Evolutionary conservation across 2,329 filamentous ascomycete species (phyloP).

Genomic region (Alternaria postmessia): DNA sequence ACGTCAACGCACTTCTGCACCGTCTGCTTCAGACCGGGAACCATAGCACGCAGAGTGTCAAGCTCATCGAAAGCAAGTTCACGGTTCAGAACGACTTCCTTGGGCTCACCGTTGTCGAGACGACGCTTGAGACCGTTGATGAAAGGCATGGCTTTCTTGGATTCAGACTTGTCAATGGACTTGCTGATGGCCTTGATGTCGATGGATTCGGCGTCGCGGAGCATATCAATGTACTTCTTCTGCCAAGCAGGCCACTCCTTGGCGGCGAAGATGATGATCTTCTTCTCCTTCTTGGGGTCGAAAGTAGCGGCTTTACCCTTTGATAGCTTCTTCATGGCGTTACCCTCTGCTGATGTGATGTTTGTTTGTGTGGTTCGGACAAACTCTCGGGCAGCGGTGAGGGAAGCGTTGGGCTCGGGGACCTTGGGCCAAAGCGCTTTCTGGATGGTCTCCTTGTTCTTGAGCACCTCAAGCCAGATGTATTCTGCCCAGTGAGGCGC

Average conservation of each 20-base stretch:
- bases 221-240: conserved; percentile 46
- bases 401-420: conserved; percentile 68
- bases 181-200: conserved; percentile 84
- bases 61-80: conserved; percentile 89
- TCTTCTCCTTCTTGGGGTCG: conserved; percentile 91
- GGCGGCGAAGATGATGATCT: conserved; percentile 84
- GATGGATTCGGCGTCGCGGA: conserved; percentile 54
- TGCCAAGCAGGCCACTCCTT: conserved; percentile 89
- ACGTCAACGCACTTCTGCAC: conserved; percentile 73
- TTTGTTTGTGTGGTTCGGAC: conserved; percentile 76
- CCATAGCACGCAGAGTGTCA: conserved; percentile 77
- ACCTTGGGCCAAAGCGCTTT: conserved; percentile 77
- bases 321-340: conserved; percentile 84
- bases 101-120: conserved; percentile 72
- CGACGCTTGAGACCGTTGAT: conserved; percentile 87
- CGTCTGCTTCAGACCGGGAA: conserved; percentile 78
- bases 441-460: conserved; percentile 79
- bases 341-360: conserved; percentile 85
- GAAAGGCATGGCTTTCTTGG: conserved; percentile 99
- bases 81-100: conserved; percentile 76
- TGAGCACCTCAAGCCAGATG: conserved; percentile 90
- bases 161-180: conserved; percentile 83
- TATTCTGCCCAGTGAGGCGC: conserved; percentile 95
- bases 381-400: conserved; percentile 84
- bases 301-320: conserved; percentile 89